phyloP scores from a whole-genome alignment of 2,329 filamentous ascomycete species.

The Immersiporthe knoxdaviesiana region DNA sequence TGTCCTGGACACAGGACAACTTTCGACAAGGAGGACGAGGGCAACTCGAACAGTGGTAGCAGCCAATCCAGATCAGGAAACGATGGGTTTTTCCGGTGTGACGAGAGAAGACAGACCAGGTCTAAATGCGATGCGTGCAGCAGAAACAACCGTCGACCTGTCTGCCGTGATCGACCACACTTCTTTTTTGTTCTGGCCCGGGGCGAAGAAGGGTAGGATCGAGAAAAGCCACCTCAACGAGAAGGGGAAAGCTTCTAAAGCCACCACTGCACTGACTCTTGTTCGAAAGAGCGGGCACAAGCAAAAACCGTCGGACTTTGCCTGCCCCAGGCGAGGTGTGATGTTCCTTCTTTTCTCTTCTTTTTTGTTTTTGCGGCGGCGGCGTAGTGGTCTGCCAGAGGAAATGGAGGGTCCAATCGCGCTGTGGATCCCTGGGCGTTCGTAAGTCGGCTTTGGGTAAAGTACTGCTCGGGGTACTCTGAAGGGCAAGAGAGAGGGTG shows the following conservation, averaged over 20 bases:
- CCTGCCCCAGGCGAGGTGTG: not conserved
- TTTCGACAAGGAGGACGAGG: not conserved
- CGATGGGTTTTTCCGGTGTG: conserved; percentile 1
- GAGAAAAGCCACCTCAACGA: not conserved
- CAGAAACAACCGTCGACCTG: conserved; percentile 1
- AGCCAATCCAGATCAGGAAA: not conserved
- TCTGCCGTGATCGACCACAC: not conserved
- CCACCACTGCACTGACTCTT: conserved; percentile 2
- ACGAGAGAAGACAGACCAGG: not conserved
- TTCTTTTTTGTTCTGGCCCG: too few species aligned
- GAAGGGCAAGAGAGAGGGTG: not conserved
- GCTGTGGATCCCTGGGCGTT: not conserved
- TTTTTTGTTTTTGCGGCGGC: not conserved
- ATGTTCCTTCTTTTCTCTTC: not conserved
- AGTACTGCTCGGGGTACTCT: not conserved
- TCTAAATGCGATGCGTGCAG: conserved; percentile 5
- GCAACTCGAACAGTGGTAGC: conserved; percentile 7
- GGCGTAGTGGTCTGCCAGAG: not conserved
- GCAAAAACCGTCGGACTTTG: not conserved
- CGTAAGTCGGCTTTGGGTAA: not conserved
- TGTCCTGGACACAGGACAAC: not conserved
- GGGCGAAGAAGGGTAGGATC: conserved; percentile 10
- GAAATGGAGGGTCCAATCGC: not conserved
- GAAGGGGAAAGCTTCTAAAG: conserved; percentile 8
- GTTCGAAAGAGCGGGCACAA: not conserved